A percentile compares a stretch with the other conserved stretches of the same genome.
Evolutionary conservation across 768 basidiomycete genomes (phyloP).

Genomic region (Serendipita sp.): DNA sequence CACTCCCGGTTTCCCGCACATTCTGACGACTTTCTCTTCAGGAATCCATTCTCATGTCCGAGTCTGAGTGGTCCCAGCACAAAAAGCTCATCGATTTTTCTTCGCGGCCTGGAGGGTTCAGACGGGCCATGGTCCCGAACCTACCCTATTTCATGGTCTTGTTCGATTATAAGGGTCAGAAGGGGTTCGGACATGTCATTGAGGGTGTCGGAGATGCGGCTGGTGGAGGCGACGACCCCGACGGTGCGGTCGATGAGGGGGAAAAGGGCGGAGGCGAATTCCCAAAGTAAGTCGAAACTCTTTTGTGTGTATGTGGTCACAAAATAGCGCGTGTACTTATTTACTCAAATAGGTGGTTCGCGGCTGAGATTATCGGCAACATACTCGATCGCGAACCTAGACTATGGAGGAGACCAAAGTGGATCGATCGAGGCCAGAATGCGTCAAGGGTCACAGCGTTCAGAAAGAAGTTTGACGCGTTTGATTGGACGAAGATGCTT

Average conservation of each 20-base stretch:
- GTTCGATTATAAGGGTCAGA: constrained; percentile 95
- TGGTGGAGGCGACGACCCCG: constrained; percentile 34
- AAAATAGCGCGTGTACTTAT: background rate
- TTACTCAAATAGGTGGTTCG: constrained; percentile 56
- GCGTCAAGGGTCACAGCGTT: constrained; percentile 53
- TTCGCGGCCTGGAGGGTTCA: constrained; percentile 77
- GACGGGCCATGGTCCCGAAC: constrained; percentile 89
- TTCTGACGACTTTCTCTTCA: constrained; percentile 17
- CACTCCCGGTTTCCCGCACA: background rate
- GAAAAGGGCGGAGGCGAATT: constrained; percentile 88
- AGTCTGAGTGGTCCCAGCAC: constrained; percentile 96
- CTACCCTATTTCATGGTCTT: constrained; percentile 98
- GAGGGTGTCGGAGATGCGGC: constrained; percentile 66
- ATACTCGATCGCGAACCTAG: constrained; percentile 75
- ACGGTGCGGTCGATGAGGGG: constrained; percentile 59
- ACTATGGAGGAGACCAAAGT: constrained; percentile 66
- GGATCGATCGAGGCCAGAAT: constrained; percentile 54
- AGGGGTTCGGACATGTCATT: constrained; percentile 95
- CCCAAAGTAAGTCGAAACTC: constrained; percentile 40
- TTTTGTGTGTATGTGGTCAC: background rate
- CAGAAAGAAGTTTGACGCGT: constrained; percentile 48
- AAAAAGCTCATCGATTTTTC: constrained; percentile 94
- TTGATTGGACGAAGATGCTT: constrained; percentile 3
- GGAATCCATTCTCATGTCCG: constrained; percentile 89
- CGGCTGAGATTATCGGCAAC: constrained; percentile 87